Evolutionary conservation across 2,329 filamentous ascomycete genomes (phyloP).

Genomic region (Sporothrix inflata): DNA sequence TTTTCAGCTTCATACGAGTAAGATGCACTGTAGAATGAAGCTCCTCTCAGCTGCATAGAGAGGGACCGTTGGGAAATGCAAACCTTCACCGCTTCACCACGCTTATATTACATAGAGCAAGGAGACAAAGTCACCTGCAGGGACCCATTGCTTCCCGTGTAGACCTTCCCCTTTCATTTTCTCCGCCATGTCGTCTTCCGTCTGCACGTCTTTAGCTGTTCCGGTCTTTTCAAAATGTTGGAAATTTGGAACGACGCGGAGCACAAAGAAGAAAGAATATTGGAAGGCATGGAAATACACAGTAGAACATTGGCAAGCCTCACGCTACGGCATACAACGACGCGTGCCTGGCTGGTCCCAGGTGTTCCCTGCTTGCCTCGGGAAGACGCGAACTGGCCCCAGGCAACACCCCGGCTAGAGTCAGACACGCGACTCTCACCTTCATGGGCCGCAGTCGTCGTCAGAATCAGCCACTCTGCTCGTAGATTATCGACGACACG

Average conservation of each 20-base stretch:
- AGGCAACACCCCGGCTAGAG: not conserved
- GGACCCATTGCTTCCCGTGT: not conserved
- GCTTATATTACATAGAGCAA: not conserved
- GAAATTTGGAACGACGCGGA: not conserved
- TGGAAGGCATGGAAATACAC: slow-evolving; percentile 1
- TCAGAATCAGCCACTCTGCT: slow-evolving; percentile 6
- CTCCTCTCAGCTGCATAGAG: slow-evolving; percentile 1
- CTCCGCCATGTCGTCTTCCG: slow-evolving; percentile 1
- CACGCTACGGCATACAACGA: not conserved
- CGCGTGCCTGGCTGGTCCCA: not conserved
- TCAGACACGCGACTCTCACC: slow-evolving; percentile 16
- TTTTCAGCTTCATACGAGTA: not conserved
- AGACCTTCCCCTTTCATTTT: not conserved
- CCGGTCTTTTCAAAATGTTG: not conserved
- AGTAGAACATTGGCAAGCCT: not conserved
- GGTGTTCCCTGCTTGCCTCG: slow-evolving; percentile 12
- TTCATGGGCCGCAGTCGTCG: not conserved
- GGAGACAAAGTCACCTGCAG: not conserved
- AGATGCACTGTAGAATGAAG: not conserved
- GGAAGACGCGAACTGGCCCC: slow-evolving; percentile 21
- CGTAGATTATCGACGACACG: not conserved
- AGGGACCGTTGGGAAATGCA: not conserved
- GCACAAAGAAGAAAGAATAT: not conserved
- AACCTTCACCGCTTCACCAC: slow-evolving; percentile 9
- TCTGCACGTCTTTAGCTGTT: not conserved